Percentiles rank a stretch among this genome's conserved stretches.
Conservation (phyloP, 129 eudicot genomes). For the Helianthus tuberosus region DNA sequence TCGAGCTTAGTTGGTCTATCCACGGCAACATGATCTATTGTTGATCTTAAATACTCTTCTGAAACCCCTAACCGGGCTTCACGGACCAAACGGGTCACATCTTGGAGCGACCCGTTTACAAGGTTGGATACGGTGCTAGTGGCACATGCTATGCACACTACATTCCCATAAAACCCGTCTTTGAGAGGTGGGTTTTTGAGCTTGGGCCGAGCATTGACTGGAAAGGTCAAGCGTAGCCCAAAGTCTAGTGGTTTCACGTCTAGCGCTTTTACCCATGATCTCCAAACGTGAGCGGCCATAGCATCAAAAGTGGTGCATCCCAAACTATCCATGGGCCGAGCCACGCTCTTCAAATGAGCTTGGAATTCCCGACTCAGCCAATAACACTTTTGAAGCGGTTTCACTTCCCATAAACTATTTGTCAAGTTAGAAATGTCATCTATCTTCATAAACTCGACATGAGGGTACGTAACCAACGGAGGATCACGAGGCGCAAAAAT, state of each 20-base stretch:
- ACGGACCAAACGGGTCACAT: constrained; percentile 52
- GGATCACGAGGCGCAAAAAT: constrained; percentile 66
- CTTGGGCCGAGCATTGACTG: constrained; percentile 67
- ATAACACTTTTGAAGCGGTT: constrained; percentile 78
- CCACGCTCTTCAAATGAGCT: constrained; percentile 50
- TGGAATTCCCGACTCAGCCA: constrained; percentile 64
- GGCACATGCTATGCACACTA: constrained; percentile 82
- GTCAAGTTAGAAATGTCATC: constrained; percentile 69
- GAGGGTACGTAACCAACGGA: constrained; percentile 61
- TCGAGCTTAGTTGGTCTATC: constrained; percentile 76
- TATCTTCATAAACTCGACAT: constrained; percentile 69
- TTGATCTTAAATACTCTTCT: constrained; percentile 80
- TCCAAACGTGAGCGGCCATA: constrained; percentile 89
- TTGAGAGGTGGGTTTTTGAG: constrained; percentile 53
- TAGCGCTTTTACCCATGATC: constrained; percentile 83
- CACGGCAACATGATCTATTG: constrained; percentile 68
- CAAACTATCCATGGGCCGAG: constrained; percentile 37
- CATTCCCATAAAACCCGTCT: constrained; percentile 88
- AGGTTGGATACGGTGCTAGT: constrained; percentile 61
- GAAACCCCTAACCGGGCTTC: constrained; percentile 64
- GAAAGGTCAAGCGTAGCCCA: constrained; percentile 71
- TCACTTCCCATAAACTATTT: constrained; percentile 62
- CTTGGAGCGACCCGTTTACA: constrained; percentile 44
- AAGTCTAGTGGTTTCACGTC: constrained; percentile 71
- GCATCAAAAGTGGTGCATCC: constrained; percentile 81